A percentile compares a stretch with the other conserved stretches of the same genome.
These are phyloP conservation scores for Yamadazyma oceani DNA, from an alignment of 1,139 yeast genomes.

Conservation along the genomic window DNA sequence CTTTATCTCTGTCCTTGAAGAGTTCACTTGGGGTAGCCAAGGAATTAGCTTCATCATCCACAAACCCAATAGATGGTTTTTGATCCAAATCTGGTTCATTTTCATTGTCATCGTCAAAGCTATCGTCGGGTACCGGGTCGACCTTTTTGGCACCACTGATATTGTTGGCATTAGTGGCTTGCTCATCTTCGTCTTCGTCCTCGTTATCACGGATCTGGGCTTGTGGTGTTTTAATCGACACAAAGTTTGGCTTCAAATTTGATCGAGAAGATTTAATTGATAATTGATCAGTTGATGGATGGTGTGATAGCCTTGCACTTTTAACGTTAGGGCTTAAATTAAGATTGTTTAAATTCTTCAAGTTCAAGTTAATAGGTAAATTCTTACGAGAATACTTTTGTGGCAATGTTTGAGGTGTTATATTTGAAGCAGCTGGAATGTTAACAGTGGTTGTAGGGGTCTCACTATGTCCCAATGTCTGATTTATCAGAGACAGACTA, in stretches of 20 bases:
- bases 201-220: conserved; percentile 69
- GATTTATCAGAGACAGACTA: neutral
- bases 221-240: conserved; percentile 76
- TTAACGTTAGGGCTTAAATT: neutral
- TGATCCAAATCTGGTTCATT: conserved; percentile 17
- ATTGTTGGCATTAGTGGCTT: neutral
- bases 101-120: conserved; percentile 34
- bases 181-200: conserved; percentile 44
- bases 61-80: conserved; percentile 34
- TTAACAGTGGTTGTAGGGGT: neutral
- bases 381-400: conserved; percentile 3
- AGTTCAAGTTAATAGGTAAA: conserved; percentile 4
- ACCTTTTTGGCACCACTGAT: neutral
- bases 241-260: conserved; percentile 64
- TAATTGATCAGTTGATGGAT: conserved; percentile 16
- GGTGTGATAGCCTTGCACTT: conserved; percentile 6
- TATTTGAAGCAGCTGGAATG: conserved; percentile 11
- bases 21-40: conserved; percentile 14
- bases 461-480: neutral
- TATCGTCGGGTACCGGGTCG: conserved; percentile 40
- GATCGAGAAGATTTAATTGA: conserved; percentile 36
- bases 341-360: conserved; percentile 3
- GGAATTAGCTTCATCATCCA: conserved; percentile 22
- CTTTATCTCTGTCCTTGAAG: conserved; percentile 12
- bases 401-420: conserved; percentile 1